Evolutionary conservation across 2,329 filamentous ascomycete species (phyloP).

Genomic region (Aspergillus ruber): DNA sequence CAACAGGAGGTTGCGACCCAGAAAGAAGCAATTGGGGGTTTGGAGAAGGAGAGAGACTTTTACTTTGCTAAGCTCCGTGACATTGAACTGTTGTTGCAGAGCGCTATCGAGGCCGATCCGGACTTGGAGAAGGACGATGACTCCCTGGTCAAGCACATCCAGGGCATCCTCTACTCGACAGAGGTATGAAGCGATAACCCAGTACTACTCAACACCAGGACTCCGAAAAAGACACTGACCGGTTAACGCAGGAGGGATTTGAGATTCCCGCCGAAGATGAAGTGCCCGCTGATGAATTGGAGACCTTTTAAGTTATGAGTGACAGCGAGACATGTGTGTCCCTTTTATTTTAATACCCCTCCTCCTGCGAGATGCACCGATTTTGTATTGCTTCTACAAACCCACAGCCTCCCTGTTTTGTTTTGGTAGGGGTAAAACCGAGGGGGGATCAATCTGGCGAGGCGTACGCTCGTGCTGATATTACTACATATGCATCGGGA

Average conservation of each 20-base stretch:
- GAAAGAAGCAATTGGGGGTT: slow-evolving; percentile 89
- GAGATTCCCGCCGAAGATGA: slow-evolving; percentile 26
- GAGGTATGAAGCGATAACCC: slow-evolving; percentile 49
- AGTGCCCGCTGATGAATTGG: slow-evolving; percentile 21
- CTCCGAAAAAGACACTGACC: slow-evolving; percentile 2
- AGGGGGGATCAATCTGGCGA: no score
- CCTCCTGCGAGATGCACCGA: slow-evolving; percentile 7
- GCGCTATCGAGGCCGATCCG: slow-evolving; percentile 84
- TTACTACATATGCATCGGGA: no score
- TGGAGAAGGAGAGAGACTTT: slow-evolving; percentile 95
- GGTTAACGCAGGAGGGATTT: slow-evolving; percentile 23
- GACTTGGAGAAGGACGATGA: slow-evolving; percentile 92
- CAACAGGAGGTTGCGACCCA: slow-evolving; percentile 79
- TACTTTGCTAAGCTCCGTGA: slow-evolving; percentile 98
- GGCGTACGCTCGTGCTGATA: no score
- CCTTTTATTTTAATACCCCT: slow-evolving; percentile 20
- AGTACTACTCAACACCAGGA: background rate
- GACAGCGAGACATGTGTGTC: slow-evolving; percentile 7
- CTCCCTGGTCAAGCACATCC: slow-evolving; percentile 88
- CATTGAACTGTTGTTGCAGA: slow-evolving; percentile 90
- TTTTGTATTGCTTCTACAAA: background rate
- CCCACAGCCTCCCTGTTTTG: no score
- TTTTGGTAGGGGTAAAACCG: no score
- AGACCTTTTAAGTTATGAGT: slow-evolving; percentile 21
- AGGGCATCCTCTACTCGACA: slow-evolving; percentile 93